Evolutionary conservation across 108 stramenopile species (phyloP), one percentile per base, ranked within the genome.

Genomic region (Pseudonitzschia multiseries): DNA sequence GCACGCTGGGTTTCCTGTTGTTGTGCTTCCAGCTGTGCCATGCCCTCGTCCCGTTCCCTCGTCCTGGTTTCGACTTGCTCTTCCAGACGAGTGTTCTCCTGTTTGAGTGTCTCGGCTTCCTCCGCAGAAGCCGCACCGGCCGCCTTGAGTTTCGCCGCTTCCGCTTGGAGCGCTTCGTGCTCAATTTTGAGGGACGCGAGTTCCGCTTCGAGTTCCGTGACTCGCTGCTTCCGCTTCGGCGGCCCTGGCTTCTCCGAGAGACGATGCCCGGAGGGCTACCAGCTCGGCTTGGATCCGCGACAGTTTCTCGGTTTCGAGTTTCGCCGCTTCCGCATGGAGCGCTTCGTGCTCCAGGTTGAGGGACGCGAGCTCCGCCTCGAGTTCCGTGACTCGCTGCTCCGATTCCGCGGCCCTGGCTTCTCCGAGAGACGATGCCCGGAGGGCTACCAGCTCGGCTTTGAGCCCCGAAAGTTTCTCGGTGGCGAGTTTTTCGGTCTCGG

Each of bases 341-440:
- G 12, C 1, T 12, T 51, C 50, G 29, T 22, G 51, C 21, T 68
- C 48, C 5, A 31, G 46, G 4, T 48, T 48, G 43, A 22, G 33
- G 14, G 21, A 15, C 41, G 41, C 33, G 59, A 69, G 36, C 21
- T 46, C 59, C 32, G 36, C 36, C n/a, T 60, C 77, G 4, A 71
- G 14, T 48, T 57, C 65, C 2, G 70, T 24, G 36, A 8, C 18
- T 44, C 24, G 41, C 50, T 56, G 54, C 17, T 71, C 48, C 22
- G n/a, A n/a, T n/a, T 54, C 56, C 15, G 69, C 44, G 24, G 42
- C 61, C 40, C 61, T 76, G 42, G 36, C 57, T 14, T 31, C 50
- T 57, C 62, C 42, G 42, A 9, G 8, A 10, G 46, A 14, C 8
- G 17, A 18, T 13, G 26, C 54, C 20, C 67, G 72, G 69, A 70